Base-by-base conservation (phyloP, 257 asterid genomes). In the Capsicum pubescens region DNA sequence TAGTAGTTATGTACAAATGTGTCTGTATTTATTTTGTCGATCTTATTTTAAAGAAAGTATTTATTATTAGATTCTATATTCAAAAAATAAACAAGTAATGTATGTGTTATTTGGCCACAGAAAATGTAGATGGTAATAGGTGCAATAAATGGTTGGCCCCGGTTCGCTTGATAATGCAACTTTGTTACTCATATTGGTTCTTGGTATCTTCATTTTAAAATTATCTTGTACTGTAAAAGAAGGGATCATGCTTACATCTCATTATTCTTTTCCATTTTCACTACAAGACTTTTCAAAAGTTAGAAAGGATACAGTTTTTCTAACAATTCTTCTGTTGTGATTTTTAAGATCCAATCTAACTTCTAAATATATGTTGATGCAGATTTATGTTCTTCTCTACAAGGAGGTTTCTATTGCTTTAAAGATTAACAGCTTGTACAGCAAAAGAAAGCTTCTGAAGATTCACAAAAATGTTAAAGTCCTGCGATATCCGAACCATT, bases 371-470 rank as follows among this genome's bases (percentile, higher is more conserved):
- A 63, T 52, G 80, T 52, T 72, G 56, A 44, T 93, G 93, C 97
- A 95, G 99, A 94, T 95, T 87, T 88, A 90, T 91, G 92, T 94
- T 90, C 98, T 95, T 87, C 97, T 95, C 61, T 95, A 94, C 94
- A 94, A 94, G 95, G 99, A 95, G 87, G 99, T 95, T 87, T 84
- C 98, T 64, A 87, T 95, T 81, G 99, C 99, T 84, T 88, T 95
- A 69, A 95, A 95, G 91, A 95, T 95, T 84, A 95, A 94, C 90
- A 94, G 99, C 90, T 91, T 89, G 81, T 92, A 91, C 87, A 95
- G 98, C 88, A 92, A 93, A 91, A 91, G 79, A 82, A 90, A 90
- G 91, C 95, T 96, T 77, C 93, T 91, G 19, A 71, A 87, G 90
- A 96, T 96, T 90, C 98, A 96, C 69, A 97, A 93, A 89, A 96